Conservation (phyloP, 176 grass and related monocot genomes). For the Oropetium thomaeum region DNA sequence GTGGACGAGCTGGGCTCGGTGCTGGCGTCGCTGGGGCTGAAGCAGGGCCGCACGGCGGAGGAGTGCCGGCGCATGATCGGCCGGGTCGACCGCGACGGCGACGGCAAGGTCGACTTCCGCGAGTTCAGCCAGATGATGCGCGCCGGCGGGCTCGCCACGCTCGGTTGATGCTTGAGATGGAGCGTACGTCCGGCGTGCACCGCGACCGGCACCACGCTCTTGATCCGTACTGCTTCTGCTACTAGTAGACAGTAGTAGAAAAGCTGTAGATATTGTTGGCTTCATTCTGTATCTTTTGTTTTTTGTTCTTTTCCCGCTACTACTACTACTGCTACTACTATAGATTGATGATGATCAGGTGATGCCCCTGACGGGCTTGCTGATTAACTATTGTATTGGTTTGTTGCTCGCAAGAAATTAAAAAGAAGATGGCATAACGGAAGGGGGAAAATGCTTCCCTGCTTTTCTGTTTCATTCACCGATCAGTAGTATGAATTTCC, state of each 20-base stretch:
- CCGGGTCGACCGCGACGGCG: constrained; percentile 66
- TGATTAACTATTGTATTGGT: constrained; percentile 18
- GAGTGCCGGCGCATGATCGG: constrained; percentile 76
- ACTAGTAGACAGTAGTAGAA: background rate
- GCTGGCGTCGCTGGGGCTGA: constrained; percentile 69
- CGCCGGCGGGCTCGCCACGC: constrained; percentile 57
- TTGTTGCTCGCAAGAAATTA: constrained; percentile 1
- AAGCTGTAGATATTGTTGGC: constrained; percentile 39
- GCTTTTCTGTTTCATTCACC: background rate
- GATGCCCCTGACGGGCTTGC: constrained; percentile 34
- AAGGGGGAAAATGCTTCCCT: constrained; percentile 15
- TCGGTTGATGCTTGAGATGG: too few species aligned
- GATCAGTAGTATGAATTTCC: too few species aligned
- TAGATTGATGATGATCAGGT: background rate
- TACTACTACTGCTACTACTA: too few species aligned
- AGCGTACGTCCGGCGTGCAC: too few species aligned
- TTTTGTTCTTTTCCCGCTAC: constrained; percentile 23
- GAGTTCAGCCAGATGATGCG: constrained; percentile 88
- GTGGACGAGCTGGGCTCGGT: constrained; percentile 69
- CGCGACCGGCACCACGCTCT: too few species aligned
- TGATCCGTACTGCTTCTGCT: background rate
- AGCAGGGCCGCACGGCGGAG: constrained; percentile 58
- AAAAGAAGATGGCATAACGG: background rate
- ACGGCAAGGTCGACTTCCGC: constrained; percentile 70
- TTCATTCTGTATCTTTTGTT: background rate